Percentiles rank a stretch among this genome's conserved stretches.
Evolutionary conservation across 306 rosid genomes (phyloP).

Genomic region (Lupinus albus): DNA sequence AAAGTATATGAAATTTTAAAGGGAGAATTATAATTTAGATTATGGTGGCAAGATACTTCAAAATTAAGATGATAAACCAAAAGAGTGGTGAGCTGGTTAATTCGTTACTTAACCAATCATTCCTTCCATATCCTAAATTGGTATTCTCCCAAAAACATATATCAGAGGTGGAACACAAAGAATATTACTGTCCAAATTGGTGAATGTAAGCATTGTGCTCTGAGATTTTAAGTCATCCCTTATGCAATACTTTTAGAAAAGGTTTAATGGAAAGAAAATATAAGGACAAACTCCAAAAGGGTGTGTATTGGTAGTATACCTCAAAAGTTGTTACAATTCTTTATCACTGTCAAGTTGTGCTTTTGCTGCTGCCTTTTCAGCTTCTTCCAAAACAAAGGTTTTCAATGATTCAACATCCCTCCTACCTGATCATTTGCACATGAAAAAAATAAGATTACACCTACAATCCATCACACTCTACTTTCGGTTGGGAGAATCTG

Average conservation of each 20-base stretch:
- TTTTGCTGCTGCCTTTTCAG: constrained; percentile 83
- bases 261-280: constrained; percentile 6
- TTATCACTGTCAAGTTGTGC: constrained; percentile 59
- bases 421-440: constrained; percentile 55
- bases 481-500: constrained; percentile 1
- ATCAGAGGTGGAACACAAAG: background rate
- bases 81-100: background rate
- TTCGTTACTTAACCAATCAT: background rate
- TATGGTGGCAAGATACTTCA: background rate
- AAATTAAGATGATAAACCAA: constrained; percentile 7
- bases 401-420: constrained; percentile 75
- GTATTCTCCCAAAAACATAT: constrained; percentile 11
- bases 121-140: background rate
- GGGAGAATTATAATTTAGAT: constrained; percentile 24
- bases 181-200: constrained; percentile 3
- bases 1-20: background rate
- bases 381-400: constrained; percentile 75
- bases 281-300: background rate
- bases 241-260: constrained; percentile 7
- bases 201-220: background rate
- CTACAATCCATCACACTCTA: constrained; percentile 1
- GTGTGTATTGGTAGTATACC: constrained; percentile 42
- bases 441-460: constrained; percentile 25
- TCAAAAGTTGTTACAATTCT: constrained; percentile 55
- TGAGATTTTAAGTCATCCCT: background rate